These are phyloP conservation scores for Chaetomium cochliodes DNA, from an alignment of 495 filamentous ascomycete species.

Conservation along the genomic window DNA sequence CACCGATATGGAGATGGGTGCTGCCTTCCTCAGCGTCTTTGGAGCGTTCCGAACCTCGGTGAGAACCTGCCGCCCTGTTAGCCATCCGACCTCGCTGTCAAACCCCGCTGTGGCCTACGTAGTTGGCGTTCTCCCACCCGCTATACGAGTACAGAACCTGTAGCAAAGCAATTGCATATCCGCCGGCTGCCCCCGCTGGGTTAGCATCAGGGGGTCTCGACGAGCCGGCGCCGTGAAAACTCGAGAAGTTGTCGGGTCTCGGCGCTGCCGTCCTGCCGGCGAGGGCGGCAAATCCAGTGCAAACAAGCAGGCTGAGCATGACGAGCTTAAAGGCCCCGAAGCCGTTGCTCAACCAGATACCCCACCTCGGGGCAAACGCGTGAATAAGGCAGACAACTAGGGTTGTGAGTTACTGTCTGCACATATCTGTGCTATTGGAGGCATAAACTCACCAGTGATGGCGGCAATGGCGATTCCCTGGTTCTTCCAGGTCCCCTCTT, in stretches of 20 bases:
- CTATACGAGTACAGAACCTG: constrained; percentile 63
- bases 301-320: constrained; percentile 59
- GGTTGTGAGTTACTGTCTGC: neutral
- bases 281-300: constrained; percentile 53
- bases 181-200: constrained; percentile 29
- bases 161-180: constrained; percentile 57
- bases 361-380: constrained; percentile 57
- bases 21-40: constrained; percentile 58
- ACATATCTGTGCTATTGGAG: neutral
- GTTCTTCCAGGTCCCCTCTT: constrained; percentile 33
- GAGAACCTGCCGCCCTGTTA: constrained; percentile 31
- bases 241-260: constrained; percentile 42
- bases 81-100: neutral
- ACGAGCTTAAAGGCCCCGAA: constrained; percentile 64
- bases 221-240: constrained; percentile 45
- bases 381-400: constrained; percentile 58
- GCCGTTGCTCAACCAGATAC: constrained; percentile 59
- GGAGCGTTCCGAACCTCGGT: constrained; percentile 59
- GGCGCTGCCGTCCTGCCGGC: constrained; percentile 23
- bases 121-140: constrained; percentile 59
- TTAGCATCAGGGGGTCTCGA: neutral
- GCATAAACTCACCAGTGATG: constrained; percentile 40
- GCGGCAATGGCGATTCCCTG: constrained; percentile 36
- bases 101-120: constrained; percentile 34
- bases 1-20: constrained; percentile 53